phyloP scores from a whole-genome alignment of 23 red algal species.

The Gracilaria gracilis region DNA sequence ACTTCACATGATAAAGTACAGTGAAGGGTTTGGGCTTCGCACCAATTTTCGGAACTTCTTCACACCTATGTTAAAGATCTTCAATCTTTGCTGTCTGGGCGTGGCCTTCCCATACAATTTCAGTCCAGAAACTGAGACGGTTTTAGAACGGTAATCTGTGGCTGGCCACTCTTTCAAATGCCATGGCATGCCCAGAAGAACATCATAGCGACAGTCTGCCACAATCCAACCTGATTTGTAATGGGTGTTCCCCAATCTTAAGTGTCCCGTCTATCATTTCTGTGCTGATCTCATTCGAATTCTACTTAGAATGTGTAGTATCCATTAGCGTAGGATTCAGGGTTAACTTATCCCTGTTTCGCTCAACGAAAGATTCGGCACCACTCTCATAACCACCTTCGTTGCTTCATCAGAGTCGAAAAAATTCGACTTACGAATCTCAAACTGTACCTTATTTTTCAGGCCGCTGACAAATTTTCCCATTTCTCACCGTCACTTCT shows the following conservation, averaged over 20 bases:
- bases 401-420: neutral
- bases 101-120: too few relatives aligned
- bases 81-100: too few relatives aligned
- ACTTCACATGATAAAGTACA: too few relatives aligned
- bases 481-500: neutral
- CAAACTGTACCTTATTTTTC: neutral
- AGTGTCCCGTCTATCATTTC: slow-evolving; percentile 32
- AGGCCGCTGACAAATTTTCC: slow-evolving; percentile 25
- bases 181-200: slow-evolving; percentile 35
- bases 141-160: neutral
- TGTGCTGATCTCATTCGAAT: neutral
- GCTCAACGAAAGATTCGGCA: neutral
- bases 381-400: neutral
- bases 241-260: slow-evolving; percentile 9
- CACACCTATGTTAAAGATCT: too few relatives aligned
- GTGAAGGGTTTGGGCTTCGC: too few relatives aligned
- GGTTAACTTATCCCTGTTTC: neutral
- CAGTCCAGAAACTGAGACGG: neutral
- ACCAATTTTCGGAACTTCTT: neutral
- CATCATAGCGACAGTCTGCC: slow-evolving; percentile 16
- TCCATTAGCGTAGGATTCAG: neutral
- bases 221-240: slow-evolving; percentile 1
- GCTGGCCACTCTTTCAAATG: neutral
- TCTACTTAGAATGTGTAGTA: neutral
- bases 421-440: neutral